Conservation (phyloP, 1,284 basidiomycete genomes). For the Sanghuangporus baumii region DNA sequence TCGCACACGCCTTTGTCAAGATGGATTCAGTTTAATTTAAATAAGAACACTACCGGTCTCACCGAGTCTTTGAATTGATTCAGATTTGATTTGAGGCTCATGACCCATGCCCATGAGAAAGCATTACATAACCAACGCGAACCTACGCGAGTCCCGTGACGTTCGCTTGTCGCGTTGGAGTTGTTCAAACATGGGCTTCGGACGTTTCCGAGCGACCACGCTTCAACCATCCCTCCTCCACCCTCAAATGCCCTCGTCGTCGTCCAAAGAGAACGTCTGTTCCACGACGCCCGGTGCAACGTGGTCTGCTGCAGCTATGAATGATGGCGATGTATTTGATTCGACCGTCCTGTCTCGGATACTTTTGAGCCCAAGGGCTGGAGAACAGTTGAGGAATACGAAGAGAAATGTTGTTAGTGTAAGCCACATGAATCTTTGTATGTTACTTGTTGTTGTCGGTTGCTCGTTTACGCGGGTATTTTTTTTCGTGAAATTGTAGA, state of each 20-base stretch:
- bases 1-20: too few relatives aligned
- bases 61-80: too few relatives aligned
- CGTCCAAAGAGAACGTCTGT: conserved; percentile 10
- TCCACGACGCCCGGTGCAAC: background rate
- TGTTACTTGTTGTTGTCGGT: background rate
- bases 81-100: too few relatives aligned
- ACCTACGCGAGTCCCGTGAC: background rate
- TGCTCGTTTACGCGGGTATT: background rate
- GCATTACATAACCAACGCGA: background rate
- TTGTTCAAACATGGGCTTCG: background rate
- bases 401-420: background rate
- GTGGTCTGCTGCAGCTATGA: background rate
- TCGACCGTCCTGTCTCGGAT: background rate
- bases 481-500: background rate
- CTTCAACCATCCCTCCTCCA: background rate
- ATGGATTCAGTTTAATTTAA: too few relatives aligned
- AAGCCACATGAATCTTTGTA: background rate
- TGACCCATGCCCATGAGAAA: too few relatives aligned
- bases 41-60: too few relatives aligned
- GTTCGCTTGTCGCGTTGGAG: background rate
- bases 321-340: conserved; percentile 4
- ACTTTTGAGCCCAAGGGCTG: conserved; percentile 15
- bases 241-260: conserved; percentile 11
- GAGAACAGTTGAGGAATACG: conserved; percentile 7
- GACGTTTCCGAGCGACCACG: background rate